Evolutionary conservation across 176 grass and related monocot genomes (phyloP).

Genomic region (Oryza coarctata): DNA sequence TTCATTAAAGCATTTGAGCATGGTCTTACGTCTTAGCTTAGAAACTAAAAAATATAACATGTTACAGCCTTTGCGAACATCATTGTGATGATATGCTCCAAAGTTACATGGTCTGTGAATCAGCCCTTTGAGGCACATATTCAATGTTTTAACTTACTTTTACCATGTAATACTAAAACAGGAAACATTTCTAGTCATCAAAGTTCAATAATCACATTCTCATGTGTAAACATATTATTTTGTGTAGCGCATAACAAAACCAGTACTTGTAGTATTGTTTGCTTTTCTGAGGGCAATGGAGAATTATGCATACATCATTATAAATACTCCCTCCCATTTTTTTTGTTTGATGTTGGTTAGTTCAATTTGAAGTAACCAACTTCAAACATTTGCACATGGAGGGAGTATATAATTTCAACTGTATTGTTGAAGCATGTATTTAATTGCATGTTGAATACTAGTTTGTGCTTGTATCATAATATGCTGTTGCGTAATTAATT

Average conservation of each 20-base stretch:
- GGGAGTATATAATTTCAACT: too few species aligned
- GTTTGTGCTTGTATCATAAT: constrained; percentile 16
- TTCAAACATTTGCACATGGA: too few species aligned
- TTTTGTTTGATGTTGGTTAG: too few species aligned
- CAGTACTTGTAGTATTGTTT: background rate
- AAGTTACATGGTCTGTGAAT: constrained; percentile 14
- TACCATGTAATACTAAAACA: constrained; percentile 1
- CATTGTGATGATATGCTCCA: background rate
- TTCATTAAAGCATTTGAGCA: background rate
- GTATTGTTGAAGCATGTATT: constrained; percentile 12
- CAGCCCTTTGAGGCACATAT: background rate
- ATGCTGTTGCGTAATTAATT: constrained; percentile 14
- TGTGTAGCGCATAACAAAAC: background rate
- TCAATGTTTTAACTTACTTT: background rate
- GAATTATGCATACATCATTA: background rate
- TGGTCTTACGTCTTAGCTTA: constrained; percentile 4
- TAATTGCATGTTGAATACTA: background rate
- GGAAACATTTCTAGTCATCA: background rate
- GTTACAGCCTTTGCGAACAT: background rate
- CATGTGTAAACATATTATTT: constrained; percentile 23
- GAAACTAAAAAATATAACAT: background rate
- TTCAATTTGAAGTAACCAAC: too few species aligned
- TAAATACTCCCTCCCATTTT: background rate
- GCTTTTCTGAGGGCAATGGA: background rate
- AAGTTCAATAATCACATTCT: background rate